Evolutionary conservation across 2,329 filamentous ascomycete species (phyloP), one percentile per base, ranked within the genome.

Genomic region (Fusarium sp.): DNA sequence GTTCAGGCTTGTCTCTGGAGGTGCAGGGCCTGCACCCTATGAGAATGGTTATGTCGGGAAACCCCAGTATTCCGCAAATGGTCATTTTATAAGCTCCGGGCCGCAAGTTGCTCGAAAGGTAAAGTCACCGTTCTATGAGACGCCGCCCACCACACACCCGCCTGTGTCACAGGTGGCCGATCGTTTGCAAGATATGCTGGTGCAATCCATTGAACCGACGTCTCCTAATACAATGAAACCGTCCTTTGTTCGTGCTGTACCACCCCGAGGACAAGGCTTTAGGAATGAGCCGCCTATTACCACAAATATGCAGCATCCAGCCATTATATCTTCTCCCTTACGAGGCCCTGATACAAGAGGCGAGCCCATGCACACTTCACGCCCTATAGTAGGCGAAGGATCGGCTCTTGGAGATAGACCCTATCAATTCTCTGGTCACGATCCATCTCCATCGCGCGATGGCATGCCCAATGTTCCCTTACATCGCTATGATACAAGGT

Each of bases 201-300:
- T 85, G 15, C 81, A 72, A 11, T 85, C 83, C 9, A 80, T 84
- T 66, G 84, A 85, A 64, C 78, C 80, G 20, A 68, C 50, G 9
- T 83, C 81, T 33, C 81, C 81, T 7, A 68, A 75, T 23, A 51
- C 70, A 20, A 76, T 76, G 72, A 73, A 70, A 55, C 76, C 78
- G 5, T 76, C 76, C 2, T 80, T 79, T 69, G 69, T 80, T 40
- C 77, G 77, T 57, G 51, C 73, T 29, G 57, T 77, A 29, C 76
- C 77, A 13, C 74, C 75, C 18, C 73, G 75, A 51, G 60, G 61
- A 13, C 71, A 74, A 27, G 64, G 58, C 13, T 65, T 69, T 17
- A 61, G 60, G 53, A 69, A 72, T 51, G 61, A 67, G 23, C 63
- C 68, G 21, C 64, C 63, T 20, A 45, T 60, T 49, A 67, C 58